phyloP scores from a whole-genome alignment of 305 asterid species.

The Fraxinus dipetala region DNA sequence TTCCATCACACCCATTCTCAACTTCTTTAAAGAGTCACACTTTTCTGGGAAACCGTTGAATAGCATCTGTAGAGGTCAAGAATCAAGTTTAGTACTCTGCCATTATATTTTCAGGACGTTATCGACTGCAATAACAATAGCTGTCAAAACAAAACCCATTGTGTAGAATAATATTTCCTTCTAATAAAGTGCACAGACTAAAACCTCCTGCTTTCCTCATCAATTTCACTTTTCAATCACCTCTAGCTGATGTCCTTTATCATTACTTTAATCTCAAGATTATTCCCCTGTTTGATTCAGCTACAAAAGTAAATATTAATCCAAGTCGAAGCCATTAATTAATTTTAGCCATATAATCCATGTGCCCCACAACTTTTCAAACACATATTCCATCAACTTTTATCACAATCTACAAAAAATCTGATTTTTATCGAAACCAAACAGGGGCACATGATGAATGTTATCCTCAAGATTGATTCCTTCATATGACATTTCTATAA shows the following conservation, averaged over 20 bases:
- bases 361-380: background rate
- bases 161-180: background rate
- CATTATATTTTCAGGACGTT: background rate
- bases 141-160: background rate
- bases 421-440: background rate
- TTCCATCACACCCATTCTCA: conserved; percentile 63
- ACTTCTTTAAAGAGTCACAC: conserved; percentile 50
- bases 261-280: background rate
- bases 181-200: background rate
- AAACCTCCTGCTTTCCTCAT: background rate
- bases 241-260: background rate
- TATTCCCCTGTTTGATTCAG: background rate
- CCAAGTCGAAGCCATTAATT: background rate
- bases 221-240: background rate
- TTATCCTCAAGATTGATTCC: background rate
- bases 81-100: background rate
- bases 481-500: background rate
- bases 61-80: conserved; percentile 51
- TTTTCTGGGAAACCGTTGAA: conserved; percentile 78
- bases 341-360: background rate
- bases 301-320: background rate
- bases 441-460: background rate
- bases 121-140: background rate
- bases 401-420: background rate
- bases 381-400: background rate